phyloP scores from a whole-genome alignment of 2,329 filamentous ascomycete species.

The Ceratocystis colombiana region DNA sequence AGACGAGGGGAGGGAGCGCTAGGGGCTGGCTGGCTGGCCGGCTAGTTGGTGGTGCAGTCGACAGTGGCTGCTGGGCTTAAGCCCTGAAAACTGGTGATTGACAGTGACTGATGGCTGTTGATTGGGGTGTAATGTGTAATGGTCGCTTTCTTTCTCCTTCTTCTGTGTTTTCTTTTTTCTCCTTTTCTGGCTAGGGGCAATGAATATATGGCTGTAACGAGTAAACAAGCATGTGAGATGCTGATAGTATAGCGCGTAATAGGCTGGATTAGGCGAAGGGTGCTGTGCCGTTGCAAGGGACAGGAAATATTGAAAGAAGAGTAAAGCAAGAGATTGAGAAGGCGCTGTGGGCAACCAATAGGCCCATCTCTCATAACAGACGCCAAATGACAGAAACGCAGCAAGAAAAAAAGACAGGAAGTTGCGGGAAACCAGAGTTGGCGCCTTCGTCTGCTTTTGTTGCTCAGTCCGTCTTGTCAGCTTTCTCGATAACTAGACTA shows the following conservation, averaged over 20 bases:
- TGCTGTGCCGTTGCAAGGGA: background rate
- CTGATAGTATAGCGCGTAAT: background rate
- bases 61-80: background rate
- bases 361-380: background rate
- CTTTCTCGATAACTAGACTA: background rate
- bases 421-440: background rate
- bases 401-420: background rate
- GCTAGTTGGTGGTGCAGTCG: background rate
- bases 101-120: background rate
- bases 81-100: background rate
- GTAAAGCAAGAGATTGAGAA: background rate
- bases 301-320: background rate
- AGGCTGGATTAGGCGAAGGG: background rate
- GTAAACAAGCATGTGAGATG: background rate
- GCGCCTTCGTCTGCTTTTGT: conserved; percentile 5
- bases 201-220: background rate
- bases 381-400: background rate
- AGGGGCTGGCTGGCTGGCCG: background rate
- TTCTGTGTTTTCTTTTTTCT: no score
- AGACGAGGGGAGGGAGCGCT: background rate
- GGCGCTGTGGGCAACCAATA: background rate
- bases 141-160: no score
- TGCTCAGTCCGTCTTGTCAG: background rate
- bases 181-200: background rate
- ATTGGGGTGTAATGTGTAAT: background rate